These are phyloP conservation scores for Coccomyxa sp. DNA, from an alignment of 139 green algal genomes.

Conservation along the genomic window DNA sequence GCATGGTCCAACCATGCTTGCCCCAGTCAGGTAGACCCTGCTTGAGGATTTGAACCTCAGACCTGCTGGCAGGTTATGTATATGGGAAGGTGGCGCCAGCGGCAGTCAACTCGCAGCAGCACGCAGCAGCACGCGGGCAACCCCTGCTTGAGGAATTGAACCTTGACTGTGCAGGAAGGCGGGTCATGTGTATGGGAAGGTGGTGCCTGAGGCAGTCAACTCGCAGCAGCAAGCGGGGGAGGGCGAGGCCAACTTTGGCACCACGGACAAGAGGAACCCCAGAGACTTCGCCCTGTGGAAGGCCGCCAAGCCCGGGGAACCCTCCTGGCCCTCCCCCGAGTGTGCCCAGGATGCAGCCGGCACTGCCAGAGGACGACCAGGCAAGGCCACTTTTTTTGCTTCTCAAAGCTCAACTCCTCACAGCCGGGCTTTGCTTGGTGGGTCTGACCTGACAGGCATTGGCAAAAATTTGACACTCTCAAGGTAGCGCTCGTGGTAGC, in stretches of 20 bases:
- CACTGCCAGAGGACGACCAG: too few relatives aligned
- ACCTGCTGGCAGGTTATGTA: conserved; percentile 58
- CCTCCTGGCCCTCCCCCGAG: conserved; percentile 80
- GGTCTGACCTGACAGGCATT: too few relatives aligned
- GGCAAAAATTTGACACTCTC: too few relatives aligned
- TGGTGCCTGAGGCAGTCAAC: conserved; percentile 78
- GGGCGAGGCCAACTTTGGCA: conserved; percentile 69
- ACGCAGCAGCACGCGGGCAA: too few relatives aligned
- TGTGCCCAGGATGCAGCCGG: conserved; percentile 62
- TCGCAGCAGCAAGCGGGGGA: conserved; percentile 62
- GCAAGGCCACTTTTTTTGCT: too few relatives aligned
- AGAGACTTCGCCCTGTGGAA: conserved; percentile 99
- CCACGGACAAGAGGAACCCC: conserved; percentile 75
- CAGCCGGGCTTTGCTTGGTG: too few relatives aligned
- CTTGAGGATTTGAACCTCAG: too few relatives aligned
- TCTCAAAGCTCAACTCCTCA: too few relatives aligned
- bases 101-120: conserved; percentile 61
- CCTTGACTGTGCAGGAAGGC: conserved; percentile 25
- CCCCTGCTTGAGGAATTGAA: too few relatives aligned
- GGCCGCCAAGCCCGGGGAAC: conserved; percentile 88
- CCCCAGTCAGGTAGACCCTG: too few relatives aligned
- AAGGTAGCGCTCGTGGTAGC: too few relatives aligned
- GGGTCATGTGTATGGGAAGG: conserved; percentile 90
- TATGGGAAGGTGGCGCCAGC: conserved; percentile 92
- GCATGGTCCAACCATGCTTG: too few relatives aligned